Evolutionary conservation across 2,329 filamentous ascomycete genomes (phyloP).

Genomic region (Fusarium dlaminii): DNA sequence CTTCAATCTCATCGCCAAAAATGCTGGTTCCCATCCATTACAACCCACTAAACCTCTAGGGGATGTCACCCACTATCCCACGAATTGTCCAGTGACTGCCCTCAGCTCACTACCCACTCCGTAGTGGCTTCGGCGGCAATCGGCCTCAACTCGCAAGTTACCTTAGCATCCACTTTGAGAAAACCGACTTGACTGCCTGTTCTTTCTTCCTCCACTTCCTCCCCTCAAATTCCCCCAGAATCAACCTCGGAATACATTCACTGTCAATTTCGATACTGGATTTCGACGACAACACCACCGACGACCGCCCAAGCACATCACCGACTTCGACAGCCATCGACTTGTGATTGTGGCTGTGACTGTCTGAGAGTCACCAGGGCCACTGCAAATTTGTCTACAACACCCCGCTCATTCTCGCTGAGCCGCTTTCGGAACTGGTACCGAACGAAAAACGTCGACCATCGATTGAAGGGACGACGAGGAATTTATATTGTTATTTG

Average conservation of each 20-base stretch:
- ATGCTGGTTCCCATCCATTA: constrained; percentile 7
- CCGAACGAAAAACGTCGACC: constrained; percentile 1
- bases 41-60: constrained; percentile 18
- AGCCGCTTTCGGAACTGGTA: constrained; percentile 22
- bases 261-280: constrained; percentile 7
- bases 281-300: constrained; percentile 16
- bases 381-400: constrained; percentile 39
- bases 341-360: constrained; percentile 1
- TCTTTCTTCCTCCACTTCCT: constrained; percentile 42
- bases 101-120: constrained; percentile 36
- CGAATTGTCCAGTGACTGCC: constrained; percentile 19
- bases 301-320: not conserved
- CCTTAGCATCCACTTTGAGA: constrained; percentile 37
- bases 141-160: constrained; percentile 34
- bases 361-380: constrained; percentile 19
- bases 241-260: constrained; percentile 20
- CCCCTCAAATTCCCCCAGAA: constrained; percentile 24
- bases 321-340: not conserved
- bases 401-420: constrained; percentile 37
- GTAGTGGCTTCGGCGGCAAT: constrained; percentile 43
- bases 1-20: constrained; percentile 7
- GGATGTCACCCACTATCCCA: constrained; percentile 8
- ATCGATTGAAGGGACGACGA: constrained; percentile 17
- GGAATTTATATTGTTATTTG: not conserved
- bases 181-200: constrained; percentile 37